A percentile compares a stretch with the other conserved stretches of the same genome.
These are phyloP conservation scores for Cordyceps tenuipes DNA, from an alignment of 2,329 filamentous ascomycete species.

Conservation along the genomic window DNA sequence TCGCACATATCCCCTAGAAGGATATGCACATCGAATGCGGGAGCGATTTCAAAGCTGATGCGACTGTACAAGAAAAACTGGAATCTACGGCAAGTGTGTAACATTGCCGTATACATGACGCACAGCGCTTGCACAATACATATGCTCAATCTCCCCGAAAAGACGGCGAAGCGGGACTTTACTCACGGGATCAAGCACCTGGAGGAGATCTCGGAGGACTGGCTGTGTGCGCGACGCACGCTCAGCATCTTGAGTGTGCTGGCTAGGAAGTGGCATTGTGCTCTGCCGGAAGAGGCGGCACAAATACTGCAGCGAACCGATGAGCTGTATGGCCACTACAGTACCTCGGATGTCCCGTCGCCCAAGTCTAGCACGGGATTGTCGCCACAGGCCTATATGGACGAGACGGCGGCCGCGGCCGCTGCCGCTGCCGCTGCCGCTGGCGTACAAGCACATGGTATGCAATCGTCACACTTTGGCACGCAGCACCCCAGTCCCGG, in stretches of 20 bases:
- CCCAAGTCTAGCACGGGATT: slow-evolving; percentile 31
- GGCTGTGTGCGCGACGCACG: slow-evolving; percentile 81
- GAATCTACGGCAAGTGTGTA: slow-evolving; percentile 87
- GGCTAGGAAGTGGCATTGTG: slow-evolving; percentile 81
- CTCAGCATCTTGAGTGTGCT: slow-evolving; percentile 78
- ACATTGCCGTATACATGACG: slow-evolving; percentile 90
- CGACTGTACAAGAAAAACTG: slow-evolving; percentile 89
- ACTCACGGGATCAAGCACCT: slow-evolving; percentile 84
- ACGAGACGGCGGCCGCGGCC: slow-evolving; percentile 8
- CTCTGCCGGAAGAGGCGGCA: slow-evolving; percentile 75
- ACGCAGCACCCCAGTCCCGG: slow-evolving; percentile 4
- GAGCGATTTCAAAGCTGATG: slow-evolving; percentile 86
- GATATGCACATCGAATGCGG: slow-evolving; percentile 82
- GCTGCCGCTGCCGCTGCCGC: neutral
- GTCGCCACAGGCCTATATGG: slow-evolving; percentile 23
- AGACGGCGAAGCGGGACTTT: slow-evolving; percentile 81
- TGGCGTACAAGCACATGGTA: slow-evolving; percentile 12
- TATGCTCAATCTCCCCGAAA: slow-evolving; percentile 84
- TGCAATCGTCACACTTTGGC: slow-evolving; percentile 12
- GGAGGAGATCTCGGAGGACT: slow-evolving; percentile 92
- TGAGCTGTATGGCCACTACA: slow-evolving; percentile 68
- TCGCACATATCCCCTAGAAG: slow-evolving; percentile 82
- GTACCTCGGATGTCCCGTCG: slow-evolving; percentile 51
- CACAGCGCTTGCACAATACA: slow-evolving; percentile 95
- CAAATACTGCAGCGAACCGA: slow-evolving; percentile 70